Evolutionary conservation across 176 grass and related monocot genomes (phyloP).

Genomic region (Puccinellia tenuiflora): DNA sequence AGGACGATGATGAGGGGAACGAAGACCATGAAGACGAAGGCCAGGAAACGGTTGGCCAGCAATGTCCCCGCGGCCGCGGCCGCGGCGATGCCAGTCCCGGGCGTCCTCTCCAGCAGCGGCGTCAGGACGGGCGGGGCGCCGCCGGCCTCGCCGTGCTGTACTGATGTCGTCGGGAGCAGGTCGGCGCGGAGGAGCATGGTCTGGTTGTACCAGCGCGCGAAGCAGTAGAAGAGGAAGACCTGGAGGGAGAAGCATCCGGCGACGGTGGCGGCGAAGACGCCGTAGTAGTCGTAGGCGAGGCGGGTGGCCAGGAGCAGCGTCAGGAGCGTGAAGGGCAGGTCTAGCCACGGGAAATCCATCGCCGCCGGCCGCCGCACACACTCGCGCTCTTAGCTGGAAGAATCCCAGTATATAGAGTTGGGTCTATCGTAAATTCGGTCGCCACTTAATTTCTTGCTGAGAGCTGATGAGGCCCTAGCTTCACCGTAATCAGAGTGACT

Average conservation of each 20-base stretch:
- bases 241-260: slow-evolving; percentile 52
- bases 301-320: slow-evolving; percentile 47
- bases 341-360: slow-evolving; percentile 46
- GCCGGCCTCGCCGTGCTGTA: too few relatives aligned
- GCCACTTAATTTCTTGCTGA: too few relatives aligned
- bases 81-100: neutral
- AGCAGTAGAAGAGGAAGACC: slow-evolving; percentile 61
- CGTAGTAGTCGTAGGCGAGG: slow-evolving; percentile 44
- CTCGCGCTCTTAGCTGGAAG: too few relatives aligned
- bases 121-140: slow-evolving; percentile 30
- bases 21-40: slow-evolving; percentile 47
- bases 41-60: slow-evolving; percentile 37
- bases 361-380: slow-evolving; percentile 6
- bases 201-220: slow-evolving; percentile 44
- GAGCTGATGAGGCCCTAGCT: neutral
- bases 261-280: slow-evolving; percentile 39
- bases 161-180: too few relatives aligned
- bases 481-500: slow-evolving; percentile 1
- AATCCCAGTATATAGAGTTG: too few relatives aligned
- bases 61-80: neutral
- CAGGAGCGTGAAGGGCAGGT: slow-evolving; percentile 48
- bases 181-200: neutral
- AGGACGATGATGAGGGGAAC: slow-evolving; percentile 48
- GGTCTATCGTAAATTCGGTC: too few relatives aligned
- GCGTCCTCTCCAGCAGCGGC: slow-evolving; percentile 6